Base-by-base conservation (phyloP, 805 yeast species). In the Yarrowia sp. region DNA sequence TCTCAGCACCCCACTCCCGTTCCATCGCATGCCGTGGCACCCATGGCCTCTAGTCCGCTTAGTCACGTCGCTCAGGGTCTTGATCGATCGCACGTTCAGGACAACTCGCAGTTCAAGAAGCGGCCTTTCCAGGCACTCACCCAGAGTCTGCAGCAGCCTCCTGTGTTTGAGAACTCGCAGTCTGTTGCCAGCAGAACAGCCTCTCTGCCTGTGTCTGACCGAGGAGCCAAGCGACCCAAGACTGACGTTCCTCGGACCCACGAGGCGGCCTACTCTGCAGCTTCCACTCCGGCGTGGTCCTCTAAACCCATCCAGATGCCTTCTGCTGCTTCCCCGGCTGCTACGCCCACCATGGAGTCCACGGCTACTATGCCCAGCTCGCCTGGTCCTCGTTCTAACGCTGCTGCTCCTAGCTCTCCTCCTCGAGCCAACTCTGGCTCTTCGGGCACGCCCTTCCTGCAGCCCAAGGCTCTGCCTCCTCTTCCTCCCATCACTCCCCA, bases 401-500 rank as follows among this genome's bases (percentile, higher is more conserved):
- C 24, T 18, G 25, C 35, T 18, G 24, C 42, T 14, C 58, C 36
- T n/a, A 16, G 38, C 31, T 24, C 35, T 22, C 42, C 58, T 24
- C 16, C 24, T 35, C 31, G 42, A 35, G 8, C 35, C 25, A 29
- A 35, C 42, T 51, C 58, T 24, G 42, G 22, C 16, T 35, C 41
- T 16, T 32, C 58, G 2, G 42, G 42, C 4, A 51, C 58, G 1
- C 58, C 58, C 3, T 51, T 35, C 14, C 42, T 51, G 3, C 58
- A 51, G 58, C 42, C 58, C 32, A 51, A 51, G 42, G 42, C 58
- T 4, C 12, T 51, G 42, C 42, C 58, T 4, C 42, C 58, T 4
- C 58, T 51, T 24, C 58, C 58, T 16, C 58, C 58, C 16, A 51
- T 51, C 24, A 51, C 58, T 16, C 58, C 58, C 24, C 58, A 51